A percentile compares a stretch with the other conserved stretches of the same genome.
Conservation (phyloP, 2,329 filamentous ascomycete genomes). For the Colletotrichum chlorophyti region DNA sequence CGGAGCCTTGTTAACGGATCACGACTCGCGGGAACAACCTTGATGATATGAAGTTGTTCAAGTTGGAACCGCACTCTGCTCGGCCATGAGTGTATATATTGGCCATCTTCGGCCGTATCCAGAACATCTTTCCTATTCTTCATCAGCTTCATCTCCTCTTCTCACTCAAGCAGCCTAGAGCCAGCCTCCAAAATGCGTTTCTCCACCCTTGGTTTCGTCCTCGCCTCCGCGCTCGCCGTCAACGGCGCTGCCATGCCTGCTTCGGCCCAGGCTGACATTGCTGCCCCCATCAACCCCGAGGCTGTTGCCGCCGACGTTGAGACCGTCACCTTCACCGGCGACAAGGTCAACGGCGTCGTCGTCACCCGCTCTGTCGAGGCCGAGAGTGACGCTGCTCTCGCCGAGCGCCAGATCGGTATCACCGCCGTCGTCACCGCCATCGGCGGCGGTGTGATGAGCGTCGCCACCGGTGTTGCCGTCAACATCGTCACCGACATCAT, state of each 20-base stretch:
- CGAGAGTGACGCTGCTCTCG: background rate
- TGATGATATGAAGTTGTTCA: no score
- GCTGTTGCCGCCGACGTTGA: background rate
- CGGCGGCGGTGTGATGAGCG: background rate
- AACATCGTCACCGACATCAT: background rate
- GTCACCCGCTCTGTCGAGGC: background rate
- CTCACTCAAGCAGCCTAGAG: background rate
- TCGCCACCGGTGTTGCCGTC: constrained; percentile 1
- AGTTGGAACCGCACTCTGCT: background rate
- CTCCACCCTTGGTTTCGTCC: background rate
- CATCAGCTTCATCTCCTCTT: background rate
- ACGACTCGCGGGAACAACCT: background rate
- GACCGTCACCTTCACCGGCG: background rate
- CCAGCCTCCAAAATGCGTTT: constrained; percentile 1
- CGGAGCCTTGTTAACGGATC: no score
- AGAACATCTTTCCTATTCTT: no score
- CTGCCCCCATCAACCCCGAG: constrained; percentile 1
- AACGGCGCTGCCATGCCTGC: background rate
- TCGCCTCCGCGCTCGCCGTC: constrained; percentile 7
- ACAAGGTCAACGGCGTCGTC: background rate
- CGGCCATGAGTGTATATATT: background rate
- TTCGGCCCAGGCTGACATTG: background rate
- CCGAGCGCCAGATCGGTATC: background rate
- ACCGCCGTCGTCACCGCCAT: background rate
- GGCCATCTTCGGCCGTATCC: no score